Evolutionary conservation across 768 basidiomycete species (phyloP), one percentile per base, ranked within the genome.

Genomic region (Pleurotus platypus): DNA sequence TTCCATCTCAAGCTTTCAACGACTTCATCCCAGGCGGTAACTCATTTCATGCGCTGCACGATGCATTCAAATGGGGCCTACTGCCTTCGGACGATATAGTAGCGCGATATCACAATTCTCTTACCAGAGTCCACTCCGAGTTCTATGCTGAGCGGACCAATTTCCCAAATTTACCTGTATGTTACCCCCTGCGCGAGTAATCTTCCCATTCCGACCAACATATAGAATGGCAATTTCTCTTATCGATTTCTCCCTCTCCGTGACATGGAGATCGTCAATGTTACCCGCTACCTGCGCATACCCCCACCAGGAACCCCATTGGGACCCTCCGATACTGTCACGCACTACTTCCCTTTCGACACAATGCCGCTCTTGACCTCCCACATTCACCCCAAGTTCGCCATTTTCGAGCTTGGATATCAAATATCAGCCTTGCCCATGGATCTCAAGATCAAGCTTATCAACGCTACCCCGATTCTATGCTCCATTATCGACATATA

Each of bases 371-470:
- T 26, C 6, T 46, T 64, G 26, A 53, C 18, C 15, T 57, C 46
- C 18, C 62, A 62, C 47, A 30, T 64, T n/a, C 58, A 62, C 49
- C 63, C 63, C 8, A 62, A 58, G 39, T 64, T 56, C 48, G 62
- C 57, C 15, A 59, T 64, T 38, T 40, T 59, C 8, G 54, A 59
- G 9, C 16, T 59, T 43, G 62, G 57, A 6, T 53, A 40, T 2
- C 20, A 49, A 49, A 24, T 80, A 48, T 57, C 26, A 16, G 48
- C 27, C 20, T 30, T 53, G 48, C 49, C 22, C 35, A 20, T 48
- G 18, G 22, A 18, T 24, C 15, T 37, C 26, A n/a, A 7, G 18
- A 27, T 16, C 48, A 35, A 24, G 6, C 18, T 49, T n/a, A 24
- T 49, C 30, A 11, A 24, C n/a, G 30, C 30, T n/a, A 49, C 20